Percentiles rank a stretch among this genome's conserved stretches.
phyloP scores from a whole-genome alignment of 257 asterid genomes.

The Ilex asprella region DNA sequence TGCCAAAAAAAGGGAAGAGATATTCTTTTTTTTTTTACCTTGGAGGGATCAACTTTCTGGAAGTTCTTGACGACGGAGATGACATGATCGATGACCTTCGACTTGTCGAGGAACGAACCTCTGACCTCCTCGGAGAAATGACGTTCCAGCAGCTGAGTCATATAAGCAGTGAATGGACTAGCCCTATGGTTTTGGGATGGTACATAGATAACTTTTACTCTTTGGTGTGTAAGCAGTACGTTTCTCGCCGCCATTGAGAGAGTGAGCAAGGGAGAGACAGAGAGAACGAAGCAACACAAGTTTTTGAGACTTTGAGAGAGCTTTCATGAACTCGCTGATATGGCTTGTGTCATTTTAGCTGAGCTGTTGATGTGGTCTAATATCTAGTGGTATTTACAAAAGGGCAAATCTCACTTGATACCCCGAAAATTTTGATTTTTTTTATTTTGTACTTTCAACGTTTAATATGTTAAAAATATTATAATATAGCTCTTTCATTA shows the following conservation, averaged over 20 bases:
- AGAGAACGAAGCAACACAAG: too few relatives aligned
- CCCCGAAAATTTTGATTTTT: too few relatives aligned
- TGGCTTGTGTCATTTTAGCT: too few relatives aligned
- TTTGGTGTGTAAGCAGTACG: slow-evolving; percentile 56
- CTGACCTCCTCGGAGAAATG: slow-evolving; percentile 57
- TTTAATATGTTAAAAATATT: too few relatives aligned
- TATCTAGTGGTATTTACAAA: too few relatives aligned
- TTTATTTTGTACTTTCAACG: too few relatives aligned
- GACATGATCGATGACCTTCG: slow-evolving; percentile 81
- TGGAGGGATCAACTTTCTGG: slow-evolving; percentile 75
- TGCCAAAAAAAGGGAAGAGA: too few relatives aligned
- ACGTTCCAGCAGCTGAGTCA: slow-evolving; percentile 33
- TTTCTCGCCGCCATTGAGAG: slow-evolving; percentile 59
- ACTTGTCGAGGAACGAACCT: slow-evolving; percentile 80
- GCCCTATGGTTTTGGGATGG: slow-evolving; percentile 29
- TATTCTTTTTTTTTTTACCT: slow-evolving; percentile 29
- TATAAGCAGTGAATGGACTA: slow-evolving; percentile 22
- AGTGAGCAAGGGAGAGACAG: not conserved
- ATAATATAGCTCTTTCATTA: too few relatives aligned
- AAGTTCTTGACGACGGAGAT: slow-evolving; percentile 56
- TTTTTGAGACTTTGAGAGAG: too few relatives aligned
- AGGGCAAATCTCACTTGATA: too few relatives aligned
- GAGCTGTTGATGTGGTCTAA: too few relatives aligned
- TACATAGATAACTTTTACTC: slow-evolving; percentile 22
- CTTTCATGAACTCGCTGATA: too few relatives aligned